These are phyloP conservation scores for Vaccinium vitisidaea DNA, from an alignment of 148 eudicot species.

Conservation along the genomic window DNA sequence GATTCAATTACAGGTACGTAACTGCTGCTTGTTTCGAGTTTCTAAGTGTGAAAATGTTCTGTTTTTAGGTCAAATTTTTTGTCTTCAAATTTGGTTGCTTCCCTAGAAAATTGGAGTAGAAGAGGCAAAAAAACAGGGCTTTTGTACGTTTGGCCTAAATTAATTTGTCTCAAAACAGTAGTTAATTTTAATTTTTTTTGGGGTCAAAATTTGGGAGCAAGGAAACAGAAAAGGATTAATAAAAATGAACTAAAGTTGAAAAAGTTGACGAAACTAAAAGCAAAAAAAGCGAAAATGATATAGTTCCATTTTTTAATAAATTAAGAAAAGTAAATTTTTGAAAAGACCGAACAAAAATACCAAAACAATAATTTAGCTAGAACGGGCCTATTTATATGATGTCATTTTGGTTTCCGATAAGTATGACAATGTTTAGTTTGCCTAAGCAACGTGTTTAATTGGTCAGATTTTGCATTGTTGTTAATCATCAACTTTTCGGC, in stretches of 20 bases:
- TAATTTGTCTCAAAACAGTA: too few species aligned
- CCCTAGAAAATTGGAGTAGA: not conserved
- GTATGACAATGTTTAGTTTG: not conserved
- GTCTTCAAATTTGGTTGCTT: not conserved
- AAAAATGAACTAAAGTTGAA: too few species aligned
- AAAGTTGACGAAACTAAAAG: too few species aligned
- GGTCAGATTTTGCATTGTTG: not conserved
- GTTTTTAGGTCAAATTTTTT: not conserved
- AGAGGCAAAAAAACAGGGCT: not conserved
- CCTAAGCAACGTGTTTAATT: not conserved
- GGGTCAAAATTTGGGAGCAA: too few species aligned
- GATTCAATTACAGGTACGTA: slow-evolving; percentile 7
- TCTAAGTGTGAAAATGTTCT: not conserved
- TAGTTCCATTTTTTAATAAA: too few species aligned
- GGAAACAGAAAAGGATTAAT: too few species aligned
- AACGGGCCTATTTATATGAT: too few species aligned
- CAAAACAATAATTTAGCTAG: too few species aligned
- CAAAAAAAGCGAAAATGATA: too few species aligned
- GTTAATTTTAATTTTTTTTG: too few species aligned
- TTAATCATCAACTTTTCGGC: not conserved
- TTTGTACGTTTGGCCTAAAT: not conserved
- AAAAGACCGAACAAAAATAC: too few species aligned
- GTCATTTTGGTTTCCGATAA: not conserved
- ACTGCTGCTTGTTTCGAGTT: not conserved
- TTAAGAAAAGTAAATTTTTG: too few species aligned